Evolutionary conservation across 371 early-diverging fungal species (phyloP).

Genomic region (Lichtheimia ramosa): DNA sequence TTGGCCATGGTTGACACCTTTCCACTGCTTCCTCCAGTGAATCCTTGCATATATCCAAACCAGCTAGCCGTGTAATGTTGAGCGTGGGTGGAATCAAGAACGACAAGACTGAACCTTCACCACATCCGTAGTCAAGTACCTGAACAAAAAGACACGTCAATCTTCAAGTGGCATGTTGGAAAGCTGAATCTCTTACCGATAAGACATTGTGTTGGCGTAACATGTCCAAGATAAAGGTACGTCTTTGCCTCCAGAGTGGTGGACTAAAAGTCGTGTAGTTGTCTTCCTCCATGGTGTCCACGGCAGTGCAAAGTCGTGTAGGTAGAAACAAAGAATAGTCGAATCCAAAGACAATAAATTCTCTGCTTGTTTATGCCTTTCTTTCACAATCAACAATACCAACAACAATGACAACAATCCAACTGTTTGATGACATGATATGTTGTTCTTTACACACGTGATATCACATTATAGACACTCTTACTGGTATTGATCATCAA

Average conservation of each 20-base stretch:
- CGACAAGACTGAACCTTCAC: conserved; percentile 64
- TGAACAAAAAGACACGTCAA: conserved; percentile 9
- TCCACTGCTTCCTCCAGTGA: conserved; percentile 45
- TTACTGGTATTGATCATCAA: too few relatives aligned
- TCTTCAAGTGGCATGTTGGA: not conserved
- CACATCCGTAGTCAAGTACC: conserved; percentile 80
- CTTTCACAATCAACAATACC: too few relatives aligned
- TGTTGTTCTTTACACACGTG: too few relatives aligned
- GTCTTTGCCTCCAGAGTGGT: conserved; percentile 70
- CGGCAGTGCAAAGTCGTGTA: too few relatives aligned
- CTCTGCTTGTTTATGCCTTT: too few relatives aligned
- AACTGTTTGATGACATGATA: too few relatives aligned
- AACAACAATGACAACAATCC: too few relatives aligned
- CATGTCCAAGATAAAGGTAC: conserved; percentile 46
- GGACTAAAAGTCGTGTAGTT: conserved; percentile 42
- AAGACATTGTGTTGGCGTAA: conserved; percentile 39
- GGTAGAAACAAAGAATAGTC: too few relatives aligned
- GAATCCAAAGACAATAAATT: too few relatives aligned
- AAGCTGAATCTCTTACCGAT: conserved; percentile 27
- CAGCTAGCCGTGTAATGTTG: conserved; percentile 53
- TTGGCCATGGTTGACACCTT: conserved; percentile 51
- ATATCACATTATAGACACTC: too few relatives aligned
- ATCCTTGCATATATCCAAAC: conserved; percentile 57
- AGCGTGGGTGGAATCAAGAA: conserved; percentile 47
- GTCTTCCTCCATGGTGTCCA: conserved; percentile 17